phyloP scores from a whole-genome alignment of 2,329 filamentous ascomycete genomes.

The Lachnellula cervina region DNA sequence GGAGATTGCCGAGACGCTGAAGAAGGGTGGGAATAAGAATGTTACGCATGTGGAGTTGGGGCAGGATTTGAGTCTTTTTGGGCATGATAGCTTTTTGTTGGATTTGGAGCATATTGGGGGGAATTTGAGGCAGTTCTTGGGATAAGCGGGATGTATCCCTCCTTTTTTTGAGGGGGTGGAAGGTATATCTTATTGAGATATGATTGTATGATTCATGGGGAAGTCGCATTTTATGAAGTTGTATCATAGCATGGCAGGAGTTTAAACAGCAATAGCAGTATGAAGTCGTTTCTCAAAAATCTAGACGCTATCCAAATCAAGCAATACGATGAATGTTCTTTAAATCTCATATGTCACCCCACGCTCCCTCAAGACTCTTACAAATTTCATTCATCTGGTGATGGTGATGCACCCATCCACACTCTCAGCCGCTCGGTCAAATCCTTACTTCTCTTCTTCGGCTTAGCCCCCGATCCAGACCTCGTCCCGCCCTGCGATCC shows the following conservation, averaged over 20 bases:
- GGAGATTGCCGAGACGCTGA: slow-evolving; percentile 82
- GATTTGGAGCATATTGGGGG: slow-evolving; percentile 91
- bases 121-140: slow-evolving; percentile 72
- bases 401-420: too few species aligned
- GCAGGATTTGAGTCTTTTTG: slow-evolving; percentile 90
- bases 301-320: too few species aligned
- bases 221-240: slow-evolving; percentile 1
- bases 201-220: background rate
- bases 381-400: too few species aligned
- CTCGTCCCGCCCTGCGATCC: too few species aligned
- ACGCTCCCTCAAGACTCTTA: too few species aligned
- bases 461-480: too few species aligned
- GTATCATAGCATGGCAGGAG: background rate
- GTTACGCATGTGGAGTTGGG: slow-evolving; percentile 89
- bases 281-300: too few species aligned
- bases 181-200: background rate
- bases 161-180: background rate
- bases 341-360: too few species aligned
- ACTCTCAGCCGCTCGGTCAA: too few species aligned
- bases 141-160: slow-evolving; percentile 34
- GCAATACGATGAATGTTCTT: too few species aligned
- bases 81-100: slow-evolving; percentile 92
- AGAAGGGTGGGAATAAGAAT: slow-evolving; percentile 68
- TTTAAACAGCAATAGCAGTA: background rate
- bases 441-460: too few species aligned